Evolutionary conservation across 2,329 filamentous ascomycete genomes (phyloP), one percentile per base, ranked within the genome.

Genomic region (Fusarium sambucinum): DNA sequence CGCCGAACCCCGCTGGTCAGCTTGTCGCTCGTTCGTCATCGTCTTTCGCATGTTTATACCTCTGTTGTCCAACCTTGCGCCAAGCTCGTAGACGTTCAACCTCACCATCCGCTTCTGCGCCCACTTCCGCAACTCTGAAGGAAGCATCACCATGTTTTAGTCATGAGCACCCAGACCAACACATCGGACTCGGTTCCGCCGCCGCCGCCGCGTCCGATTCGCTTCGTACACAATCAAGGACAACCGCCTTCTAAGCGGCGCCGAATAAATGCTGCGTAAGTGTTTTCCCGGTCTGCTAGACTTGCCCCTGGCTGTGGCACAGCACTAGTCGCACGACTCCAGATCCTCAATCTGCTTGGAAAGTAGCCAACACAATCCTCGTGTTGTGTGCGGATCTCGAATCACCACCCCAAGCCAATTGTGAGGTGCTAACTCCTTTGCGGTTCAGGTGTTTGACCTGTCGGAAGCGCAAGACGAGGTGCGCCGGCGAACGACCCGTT

Each of bases 171-270:
- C 59, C 76, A 82, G 72, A 77, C 80, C 72, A 83, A 82, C 66
- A 75, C 75, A 73, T 73, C 75, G 72, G 77, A 79, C 60, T 72
- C 74, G 80, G 74, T 68, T 68, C 75, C 83, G 59, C 78, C 81
- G 45, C 84, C 56, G 45, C 84, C 81, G 44, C 66, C 56, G 58
- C 88, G 86, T 77, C 85, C 86, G 77, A 92, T 93, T 71, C 90
- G 92, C 72, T 95, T 94, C 77, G 92, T 95, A 72, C 92, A 93
- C 69, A 93, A 90, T 74, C 91, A 94, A 80, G 92, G 92, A 66
- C 90, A 92, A 69, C 92, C 92, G 48, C 91, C 92, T 65, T 90
- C 90, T 27, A 95, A 94, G 80, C 85, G 92, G 73, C 86, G 92
- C 76, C 86, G 92, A 73, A 92, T 95, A 75, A 93, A 90, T 80